Base-by-base conservation (phyloP, 768 basidiomycete genomes). In the Glaciozyma antarctica region DNA sequence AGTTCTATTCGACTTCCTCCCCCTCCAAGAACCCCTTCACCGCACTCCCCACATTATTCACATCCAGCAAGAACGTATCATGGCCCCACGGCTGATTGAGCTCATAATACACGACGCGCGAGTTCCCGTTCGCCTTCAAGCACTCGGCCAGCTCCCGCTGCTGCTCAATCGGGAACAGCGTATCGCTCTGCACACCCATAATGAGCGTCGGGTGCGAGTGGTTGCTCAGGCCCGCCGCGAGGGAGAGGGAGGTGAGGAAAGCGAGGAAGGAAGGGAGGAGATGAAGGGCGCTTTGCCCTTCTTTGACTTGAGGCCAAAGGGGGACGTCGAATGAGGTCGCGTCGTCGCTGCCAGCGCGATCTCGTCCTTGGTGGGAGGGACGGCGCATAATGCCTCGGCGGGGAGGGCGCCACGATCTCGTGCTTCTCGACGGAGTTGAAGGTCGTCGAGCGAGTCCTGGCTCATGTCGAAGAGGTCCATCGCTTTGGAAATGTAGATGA, bases 381-480 rank as follows among this genome's bases (percentile, higher is more conserved):
- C 38, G 30, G 66, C 53, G 26, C 70, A 71, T 16, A 63, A 47
- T 0, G 66, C 66, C 19, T 61, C 64, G 21, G 55, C 28, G 8
- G 61, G 38, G 1, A 21, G 24, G 2, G 12, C 24, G 19, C 69
- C 69, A 3, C 41, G 63, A 9, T 66, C 65, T 1, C 64, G 58
- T 0, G 62, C 64, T 7, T 38, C 44, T 24, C 61, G 56, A 0
- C 73, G 70, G 28, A 76, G 73, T 41, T 82, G 81, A 38, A 97
- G 79, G 30, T 83, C 82, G 56, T 82, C 76, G 22, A 99, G 82
- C 21, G 90, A 82, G 21, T 88, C 82, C 1, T 80, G 78, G 6
- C 90, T 91, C 84, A 99, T 86, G 78, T 97, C 94, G 77, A 99
- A 99, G 0, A 98, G 81, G 76, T 98, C 95, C 95, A 99, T 99